phyloP scores from a whole-genome alignment of 305 asterid genomes.

The Plantago coronopus region DNA sequence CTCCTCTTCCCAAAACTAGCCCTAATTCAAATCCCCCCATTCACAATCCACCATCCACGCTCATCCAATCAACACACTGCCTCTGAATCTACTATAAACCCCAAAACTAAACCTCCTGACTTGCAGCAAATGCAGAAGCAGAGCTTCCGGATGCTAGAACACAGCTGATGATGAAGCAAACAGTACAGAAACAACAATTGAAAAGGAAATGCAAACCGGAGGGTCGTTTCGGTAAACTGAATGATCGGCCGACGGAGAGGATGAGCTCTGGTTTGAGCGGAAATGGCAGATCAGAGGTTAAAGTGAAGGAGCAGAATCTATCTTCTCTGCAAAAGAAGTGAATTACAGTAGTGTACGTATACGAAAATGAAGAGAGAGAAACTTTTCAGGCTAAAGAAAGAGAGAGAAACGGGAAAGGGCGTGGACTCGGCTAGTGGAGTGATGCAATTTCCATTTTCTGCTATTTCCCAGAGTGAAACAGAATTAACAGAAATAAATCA shows the following conservation, averaged over 20 bases:
- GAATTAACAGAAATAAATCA: background rate
- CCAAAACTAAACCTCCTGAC: conserved; percentile 25
- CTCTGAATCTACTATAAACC: background rate
- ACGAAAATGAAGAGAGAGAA: conserved; percentile 14
- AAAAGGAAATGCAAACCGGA: conserved; percentile 4
- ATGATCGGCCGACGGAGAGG: conserved; percentile 24
- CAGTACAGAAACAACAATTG: conserved; percentile 15
- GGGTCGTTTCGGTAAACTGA: conserved; percentile 10
- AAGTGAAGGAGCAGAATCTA: background rate
- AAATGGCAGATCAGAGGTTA: conserved; percentile 28
- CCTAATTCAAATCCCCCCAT: conserved; percentile 42
- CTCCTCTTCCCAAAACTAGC: conserved; percentile 35
- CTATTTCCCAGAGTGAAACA: background rate
- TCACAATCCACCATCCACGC: conserved; percentile 33
- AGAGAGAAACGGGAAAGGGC: conserved; percentile 19
- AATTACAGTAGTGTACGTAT: background rate
- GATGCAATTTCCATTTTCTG: background rate
- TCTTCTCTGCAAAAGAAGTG: conserved; percentile 23
- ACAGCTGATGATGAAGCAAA: background rate
- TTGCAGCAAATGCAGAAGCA: conserved; percentile 26
- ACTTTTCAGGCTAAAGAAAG: conserved; percentile 4
- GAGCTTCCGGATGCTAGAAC: conserved; percentile 17
- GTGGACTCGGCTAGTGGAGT: conserved; percentile 32
- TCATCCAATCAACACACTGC: conserved; percentile 22
- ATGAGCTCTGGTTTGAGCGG: conserved; percentile 18